Base-by-base conservation (phyloP, 345 rosid genomes). In the Acer negundo region DNA sequence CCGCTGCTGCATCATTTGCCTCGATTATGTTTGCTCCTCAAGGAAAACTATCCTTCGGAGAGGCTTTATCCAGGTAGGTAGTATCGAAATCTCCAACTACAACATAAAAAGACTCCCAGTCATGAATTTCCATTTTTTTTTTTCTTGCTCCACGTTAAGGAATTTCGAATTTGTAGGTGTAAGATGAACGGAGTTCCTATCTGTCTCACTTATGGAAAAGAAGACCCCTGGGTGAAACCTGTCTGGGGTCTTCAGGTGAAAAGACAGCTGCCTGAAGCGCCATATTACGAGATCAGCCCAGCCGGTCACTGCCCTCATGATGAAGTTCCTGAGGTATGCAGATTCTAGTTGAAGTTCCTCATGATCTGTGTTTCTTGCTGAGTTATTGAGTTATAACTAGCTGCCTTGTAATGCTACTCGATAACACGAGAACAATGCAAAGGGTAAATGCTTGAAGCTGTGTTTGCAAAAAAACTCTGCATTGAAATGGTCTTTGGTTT, bases 281-380 rank as follows among this genome's bases (percentile, higher is more conserved):
- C 94, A 19, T 93, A 91, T 83, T 96, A 96, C 19, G 94, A 93
- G 81, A 91, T 96, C 85, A 96, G 97, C 82, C 98, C 99, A 12
- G 99, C 99, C 4, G 99, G 99, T 75, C 99, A 96, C 83, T 96
- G 99, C 87, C 99, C 99, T 73, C 99, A 96, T 64, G 98, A 96
- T 73, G 99, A 96, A 91, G 97, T 96, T 80, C 97, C 99, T 12
- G 99, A 96, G 99, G 99, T 93, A 86, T 70, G 49, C 23, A 64
- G 67, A 63, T 58, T 67, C 13, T 67, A 42, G 0, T 53, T 76
- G 6, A 4, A 55, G 55, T 64, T 13, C 51, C n/a, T n/a, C n/a
- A n/a, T n/a, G n/a, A 2, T 20, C 24, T 10, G 7, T 53, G 24
- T 47, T 58, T 58, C 62, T 20, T 17, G 23, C 23, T 20, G n/a